Conservation (phyloP, 2,329 filamentous ascomycete species). For the Nemania sp. region DNA sequence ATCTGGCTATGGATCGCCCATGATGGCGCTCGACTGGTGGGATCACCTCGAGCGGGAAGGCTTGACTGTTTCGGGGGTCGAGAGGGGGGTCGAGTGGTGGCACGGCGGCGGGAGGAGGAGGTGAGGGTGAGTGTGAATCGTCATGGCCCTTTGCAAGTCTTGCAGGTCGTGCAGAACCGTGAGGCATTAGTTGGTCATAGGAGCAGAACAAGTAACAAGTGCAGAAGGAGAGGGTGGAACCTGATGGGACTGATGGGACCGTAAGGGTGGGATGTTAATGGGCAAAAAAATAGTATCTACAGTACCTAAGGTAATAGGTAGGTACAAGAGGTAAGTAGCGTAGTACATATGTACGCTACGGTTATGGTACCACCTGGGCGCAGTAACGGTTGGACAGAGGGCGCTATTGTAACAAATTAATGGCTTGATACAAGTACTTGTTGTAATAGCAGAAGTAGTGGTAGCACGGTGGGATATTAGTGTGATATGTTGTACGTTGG, state of each 20-base stretch:
- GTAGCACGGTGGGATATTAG: background rate
- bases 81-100: constrained; percentile 31
- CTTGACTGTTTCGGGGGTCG: constrained; percentile 41
- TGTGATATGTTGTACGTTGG: background rate
- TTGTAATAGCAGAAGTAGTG: background rate
- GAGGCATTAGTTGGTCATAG: constrained; percentile 39
- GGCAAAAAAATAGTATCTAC: background rate
- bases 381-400: background rate
- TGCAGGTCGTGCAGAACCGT: constrained; percentile 30
- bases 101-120: constrained; percentile 22
- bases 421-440: background rate
- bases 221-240: constrained; percentile 28
- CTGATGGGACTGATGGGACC: background rate
- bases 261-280: background rate
- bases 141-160: constrained; percentile 26
- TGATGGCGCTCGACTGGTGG: constrained; percentile 23
- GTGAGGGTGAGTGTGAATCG: no score
- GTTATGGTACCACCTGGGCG: background rate
- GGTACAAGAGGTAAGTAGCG: background rate
- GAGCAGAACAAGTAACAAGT: background rate
- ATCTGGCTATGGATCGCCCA: constrained; percentile 22
- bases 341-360: no score
- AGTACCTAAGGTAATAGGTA: background rate
- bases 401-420: constrained; percentile 14
- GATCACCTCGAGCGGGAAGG: constrained; percentile 48